Evolutionary conservation across 176 grass and related monocot species (phyloP).

Genomic region (Phoenix dactylifera): DNA sequence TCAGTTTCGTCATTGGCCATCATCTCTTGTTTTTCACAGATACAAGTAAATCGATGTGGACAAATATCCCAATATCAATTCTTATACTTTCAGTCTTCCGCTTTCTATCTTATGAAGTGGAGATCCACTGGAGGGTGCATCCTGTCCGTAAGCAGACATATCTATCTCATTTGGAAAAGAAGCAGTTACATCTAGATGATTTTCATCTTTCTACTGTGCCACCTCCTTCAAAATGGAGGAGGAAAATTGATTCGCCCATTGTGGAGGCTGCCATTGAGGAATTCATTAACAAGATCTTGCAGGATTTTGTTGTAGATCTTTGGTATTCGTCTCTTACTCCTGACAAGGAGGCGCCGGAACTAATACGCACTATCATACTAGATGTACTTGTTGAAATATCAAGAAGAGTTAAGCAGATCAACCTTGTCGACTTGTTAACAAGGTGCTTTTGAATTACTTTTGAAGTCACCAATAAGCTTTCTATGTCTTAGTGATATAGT

Average conservation of each 20-base stretch:
- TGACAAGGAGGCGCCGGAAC: slow-evolving; percentile 78
- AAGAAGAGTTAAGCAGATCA: slow-evolving; percentile 68
- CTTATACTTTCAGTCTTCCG: slow-evolving; percentile 78
- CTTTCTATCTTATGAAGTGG: slow-evolving; percentile 80
- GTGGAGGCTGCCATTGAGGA: slow-evolving; percentile 75
- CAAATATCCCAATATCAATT: slow-evolving; percentile 93
- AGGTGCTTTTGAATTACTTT: slow-evolving; percentile 39
- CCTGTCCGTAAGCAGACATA: slow-evolving; percentile 57
- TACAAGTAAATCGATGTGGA: slow-evolving; percentile 99
- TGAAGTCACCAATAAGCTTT: slow-evolving; percentile 6
- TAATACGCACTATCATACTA: slow-evolving; percentile 76
- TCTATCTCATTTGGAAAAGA: slow-evolving; percentile 58
- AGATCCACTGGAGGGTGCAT: slow-evolving; percentile 58
- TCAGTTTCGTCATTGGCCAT: slow-evolving; percentile 1
- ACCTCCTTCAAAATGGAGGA: slow-evolving; percentile 74
- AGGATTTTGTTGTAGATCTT: slow-evolving; percentile 83
- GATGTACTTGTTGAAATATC: slow-evolving; percentile 81
- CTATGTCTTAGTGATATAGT: not conserved
- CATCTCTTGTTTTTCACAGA: slow-evolving; percentile 45
- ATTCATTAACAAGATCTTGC: slow-evolving; percentile 77
- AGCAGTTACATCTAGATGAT: slow-evolving; percentile 62
- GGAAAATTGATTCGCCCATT: slow-evolving; percentile 72
- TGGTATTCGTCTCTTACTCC: slow-evolving; percentile 87
- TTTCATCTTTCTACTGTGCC: slow-evolving; percentile 50
- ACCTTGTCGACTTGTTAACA: slow-evolving; percentile 92